Percentiles rank a stretch among this genome's conserved stretches.
phyloP scores from a whole-genome alignment of 495 filamentous ascomycete genomes.

The Emericellopsis terricola region DNA sequence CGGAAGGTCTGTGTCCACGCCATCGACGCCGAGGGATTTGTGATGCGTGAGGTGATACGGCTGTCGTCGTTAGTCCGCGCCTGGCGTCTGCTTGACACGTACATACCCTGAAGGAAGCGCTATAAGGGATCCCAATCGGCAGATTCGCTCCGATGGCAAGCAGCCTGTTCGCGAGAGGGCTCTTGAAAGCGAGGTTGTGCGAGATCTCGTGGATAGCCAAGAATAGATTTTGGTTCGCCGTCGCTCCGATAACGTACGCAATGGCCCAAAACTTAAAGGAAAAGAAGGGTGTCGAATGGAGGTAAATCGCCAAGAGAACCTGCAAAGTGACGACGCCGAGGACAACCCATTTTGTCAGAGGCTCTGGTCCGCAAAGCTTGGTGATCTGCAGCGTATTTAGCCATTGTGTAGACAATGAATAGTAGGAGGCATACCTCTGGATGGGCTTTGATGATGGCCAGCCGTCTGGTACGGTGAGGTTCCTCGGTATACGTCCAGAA shows the following conservation, averaged over 20 bases:
- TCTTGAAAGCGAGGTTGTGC: constrained; percentile 89
- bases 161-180: constrained; percentile 63
- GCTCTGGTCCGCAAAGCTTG: constrained; percentile 94
- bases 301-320: constrained; percentile 56
- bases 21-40: constrained; percentile 93
- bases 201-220: constrained; percentile 98
- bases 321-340: constrained; percentile 71
- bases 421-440: constrained; percentile 68
- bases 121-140: constrained; percentile 90
- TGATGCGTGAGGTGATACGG: constrained; percentile 99
- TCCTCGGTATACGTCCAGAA: constrained; percentile 98
- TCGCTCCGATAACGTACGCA: constrained; percentile 87
- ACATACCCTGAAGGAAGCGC: constrained; percentile 76
- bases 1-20: constrained; percentile 90
- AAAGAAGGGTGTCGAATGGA: constrained; percentile 64
- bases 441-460: constrained; percentile 96
- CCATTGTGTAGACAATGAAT: constrained; percentile 2
- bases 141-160: constrained; percentile 88
- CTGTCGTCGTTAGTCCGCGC: constrained; percentile 14
- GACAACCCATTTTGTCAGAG: constrained; percentile 87
- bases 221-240: constrained; percentile 96
- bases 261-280: constrained; percentile 70
- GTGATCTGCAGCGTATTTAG: constrained; percentile 46
- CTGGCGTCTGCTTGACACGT: not conserved
- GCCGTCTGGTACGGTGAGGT: constrained; percentile 75